Conservation (phyloP, 1,284 basidiomycete species). For the Apiotrichum gracile region DNA sequence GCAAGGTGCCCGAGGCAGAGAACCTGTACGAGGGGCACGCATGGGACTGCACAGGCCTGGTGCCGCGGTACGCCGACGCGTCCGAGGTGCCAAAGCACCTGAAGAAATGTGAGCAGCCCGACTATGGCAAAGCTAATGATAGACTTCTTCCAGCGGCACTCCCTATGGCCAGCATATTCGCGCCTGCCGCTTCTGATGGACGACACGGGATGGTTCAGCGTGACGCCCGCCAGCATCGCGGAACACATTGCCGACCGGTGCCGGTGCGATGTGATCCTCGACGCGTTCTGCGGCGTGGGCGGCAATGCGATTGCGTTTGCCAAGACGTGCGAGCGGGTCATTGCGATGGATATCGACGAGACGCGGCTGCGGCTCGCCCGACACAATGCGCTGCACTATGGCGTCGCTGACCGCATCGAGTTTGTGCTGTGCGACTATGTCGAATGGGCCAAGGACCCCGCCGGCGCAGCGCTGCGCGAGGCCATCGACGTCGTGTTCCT, state of each 20-base stretch:
- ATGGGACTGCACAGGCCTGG: conserved; percentile 63
- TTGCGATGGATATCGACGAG: conserved; percentile 84
- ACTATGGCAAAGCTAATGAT: conserved; percentile 3
- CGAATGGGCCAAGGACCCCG: conserved; percentile 63
- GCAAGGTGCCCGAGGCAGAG: conserved; percentile 9
- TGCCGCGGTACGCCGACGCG: conserved; percentile 60
- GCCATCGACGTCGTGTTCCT: conserved; percentile 82
- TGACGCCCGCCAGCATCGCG: conserved; percentile 90
- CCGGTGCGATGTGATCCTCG: conserved; percentile 61
- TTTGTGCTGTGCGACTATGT: conserved; percentile 86
- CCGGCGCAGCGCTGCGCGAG: conserved; percentile 25
- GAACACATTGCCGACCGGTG: conserved; percentile 87
- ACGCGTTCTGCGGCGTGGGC: conserved; percentile 96
- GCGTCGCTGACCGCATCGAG: conserved; percentile 87
- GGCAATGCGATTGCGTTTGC: conserved; percentile 98
- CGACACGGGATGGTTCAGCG: conserved; percentile 87
- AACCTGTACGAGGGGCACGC: conserved; percentile 27
- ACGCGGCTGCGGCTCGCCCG: conserved; percentile 75
- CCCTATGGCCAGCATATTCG: conserved; percentile 74
- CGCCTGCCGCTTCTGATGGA: conserved; percentile 51
- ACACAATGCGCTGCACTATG: conserved; percentile 88
- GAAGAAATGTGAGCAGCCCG: conserved; percentile 65
- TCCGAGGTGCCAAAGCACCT: conserved; percentile 67
- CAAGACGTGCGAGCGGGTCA: conserved; percentile 84
- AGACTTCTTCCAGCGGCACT: conserved; percentile 80